Evolutionary conservation across 2,329 filamentous ascomycete species (phyloP), one percentile per base, ranked within the genome.

Genomic region (Botryotinia calthae): DNA sequence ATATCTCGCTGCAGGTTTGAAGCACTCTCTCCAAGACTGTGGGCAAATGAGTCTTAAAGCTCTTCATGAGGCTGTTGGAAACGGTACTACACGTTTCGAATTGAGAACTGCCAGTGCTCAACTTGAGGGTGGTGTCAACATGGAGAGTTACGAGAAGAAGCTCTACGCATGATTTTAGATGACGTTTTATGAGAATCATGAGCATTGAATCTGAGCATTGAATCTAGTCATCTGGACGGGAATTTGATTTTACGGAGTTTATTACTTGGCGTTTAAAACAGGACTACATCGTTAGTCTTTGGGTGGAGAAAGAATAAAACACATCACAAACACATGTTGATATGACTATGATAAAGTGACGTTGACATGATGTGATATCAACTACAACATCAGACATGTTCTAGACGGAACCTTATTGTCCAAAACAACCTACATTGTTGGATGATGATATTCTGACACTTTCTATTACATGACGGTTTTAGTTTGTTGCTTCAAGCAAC

Each of bases 81-180:
- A 89, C 46, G 94, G 95, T 74, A 89, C 85, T 67, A 90, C 98
- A 72, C 90, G 96, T 80, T 99, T 99, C 82, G 96, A 99, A 87
- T 87, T 98, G 80, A 89, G 96, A 79, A 98, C 94, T 75, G 92
- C 94, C 74, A 97, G 94, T 83, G 96, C 96, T 68, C 94, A 97
- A 88, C 88, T 97, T 74, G 96, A 99, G 87, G 96, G 96, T 76
- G 96, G 95, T 82, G 95, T 99, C 75, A 97, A 98, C 85, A 94
- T 99, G 88, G 94, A 98, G 86, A 95, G 93, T 82, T 98, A 97
- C 82, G 96, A 98, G 87, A 99, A 99, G 92, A 99, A 98, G 89
- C 92, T 99, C 78, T 99, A 97, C 85, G 94, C 94, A 80, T 98
- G 90, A 73, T 69, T 40, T 58, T 63, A 48, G 18, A 64, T 37